A percentile compares a stretch with the other conserved stretches of the same genome.
These are phyloP conservation scores for Diaporthe capsici DNA, from an alignment of 2,329 filamentous ascomycete species.

Conservation along the genomic window DNA sequence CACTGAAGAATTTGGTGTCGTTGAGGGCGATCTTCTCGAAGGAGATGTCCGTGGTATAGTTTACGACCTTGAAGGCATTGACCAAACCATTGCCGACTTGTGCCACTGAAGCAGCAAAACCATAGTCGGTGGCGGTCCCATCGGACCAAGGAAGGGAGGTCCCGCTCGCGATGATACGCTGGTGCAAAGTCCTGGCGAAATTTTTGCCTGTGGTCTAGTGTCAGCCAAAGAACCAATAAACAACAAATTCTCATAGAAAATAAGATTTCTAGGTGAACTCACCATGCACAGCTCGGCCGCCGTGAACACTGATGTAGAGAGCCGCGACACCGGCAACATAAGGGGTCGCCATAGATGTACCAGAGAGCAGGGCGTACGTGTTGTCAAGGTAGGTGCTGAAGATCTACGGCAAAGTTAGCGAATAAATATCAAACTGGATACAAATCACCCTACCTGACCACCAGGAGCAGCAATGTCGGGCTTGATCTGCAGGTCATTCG, in stretches of 20 bases:
- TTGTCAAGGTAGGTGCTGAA: conserved; percentile 58
- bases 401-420: conserved; percentile 48
- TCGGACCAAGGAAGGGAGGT: conserved; percentile 49
- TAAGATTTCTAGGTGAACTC: too few species aligned
- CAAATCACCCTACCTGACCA: conserved; percentile 44
- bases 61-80: conserved; percentile 57
- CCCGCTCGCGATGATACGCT: conserved; percentile 53
- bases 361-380: conserved; percentile 56
- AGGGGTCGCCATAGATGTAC: conserved; percentile 65
- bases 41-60: conserved; percentile 54
- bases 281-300: conserved; percentile 51
- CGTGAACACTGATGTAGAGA: conserved; percentile 53
- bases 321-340: conserved; percentile 60
- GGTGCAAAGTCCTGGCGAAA: conserved; percentile 49
- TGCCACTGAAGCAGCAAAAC: conserved; percentile 51
- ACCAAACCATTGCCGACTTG: conserved; percentile 58
- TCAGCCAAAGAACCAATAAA: not conserved
- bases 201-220: conserved; percentile 40
- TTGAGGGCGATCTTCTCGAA: conserved; percentile 59
- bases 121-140: conserved; percentile 44
- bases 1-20: conserved; percentile 58
- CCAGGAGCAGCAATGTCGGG: conserved; percentile 60
- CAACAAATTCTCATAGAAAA: accelerated
- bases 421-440: too few species aligned
- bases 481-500: conserved; percentile 59